Base-by-base conservation (phyloP, 257 asterid genomes). In the Gardenia jasminoides region DNA sequence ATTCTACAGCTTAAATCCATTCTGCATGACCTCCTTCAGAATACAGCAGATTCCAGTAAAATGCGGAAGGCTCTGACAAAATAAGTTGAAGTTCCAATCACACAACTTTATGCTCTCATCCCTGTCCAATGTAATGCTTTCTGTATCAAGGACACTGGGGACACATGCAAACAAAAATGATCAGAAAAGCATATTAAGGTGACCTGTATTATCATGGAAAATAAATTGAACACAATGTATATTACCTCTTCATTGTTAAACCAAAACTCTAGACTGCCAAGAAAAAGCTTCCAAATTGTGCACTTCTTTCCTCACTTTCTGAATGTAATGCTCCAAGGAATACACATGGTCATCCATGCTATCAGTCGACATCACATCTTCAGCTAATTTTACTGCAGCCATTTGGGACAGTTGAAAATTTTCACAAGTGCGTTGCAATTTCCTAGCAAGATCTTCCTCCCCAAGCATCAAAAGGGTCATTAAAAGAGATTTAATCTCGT, bases 381-480 rank as follows among this genome's bases (percentile, higher is more conserved):
- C 91, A 1, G 97, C 89, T 83, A 95, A 83, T 78, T 86, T 90
- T 41, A 92, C 97, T 1, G 98, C 93, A 46, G 97, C 96, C 48
- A 87, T 85, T 91, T 95, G 99, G 76, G 97, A 88, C 30, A 92
- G 76, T 77, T 95, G 98, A 83, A 89, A 92, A 83, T 84, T 93
- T 84, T 86, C 92, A 0, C 86, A 87, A 36, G 86, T 75, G 2
- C 72, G 86, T 73, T 95, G 99, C 92, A 95, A 76, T 82, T 90
- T 95, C 89, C 90, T 86, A 11, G 97, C 97, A 59, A 83, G 47
- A 75, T 90, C 96, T 82, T 88, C 97, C 81, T 88, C 90, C 33
- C 90, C 88, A 28, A 92, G 91, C 93, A 92, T 93, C 86, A 93
- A 85, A 41, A 95, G 97, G 79, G 90, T 83, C 52, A 84, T 82